These are phyloP conservation scores for Spinacia oleracea DNA, from an alignment of 179 eudicot genomes.

Conservation along the genomic window DNA sequence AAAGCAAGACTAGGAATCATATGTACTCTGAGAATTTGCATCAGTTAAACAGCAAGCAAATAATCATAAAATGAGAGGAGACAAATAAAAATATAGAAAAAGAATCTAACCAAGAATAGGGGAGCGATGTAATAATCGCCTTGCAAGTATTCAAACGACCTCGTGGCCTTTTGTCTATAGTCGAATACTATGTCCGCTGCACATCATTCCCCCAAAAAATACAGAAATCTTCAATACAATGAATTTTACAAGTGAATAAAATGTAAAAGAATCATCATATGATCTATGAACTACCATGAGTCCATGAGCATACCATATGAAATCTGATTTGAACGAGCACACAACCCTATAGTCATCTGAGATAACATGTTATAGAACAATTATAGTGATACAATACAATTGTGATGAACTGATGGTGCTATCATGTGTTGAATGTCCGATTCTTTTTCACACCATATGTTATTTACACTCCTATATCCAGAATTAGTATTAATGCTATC, in stretches of 20 bases:
- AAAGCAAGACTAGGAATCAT: slow-evolving; percentile 1
- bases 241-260: neutral
- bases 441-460: neutral
- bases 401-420: neutral
- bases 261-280: neutral
- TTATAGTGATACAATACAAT: neutral
- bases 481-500: neutral
- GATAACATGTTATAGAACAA: neutral
- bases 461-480: no score
- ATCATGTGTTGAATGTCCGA: neutral
- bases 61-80: neutral
- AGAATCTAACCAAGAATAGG: slow-evolving; percentile 64
- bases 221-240: neutral
- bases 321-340: neutral
- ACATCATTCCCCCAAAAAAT: slow-evolving; percentile 8
- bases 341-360: neutral
- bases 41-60: neutral
- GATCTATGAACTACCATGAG: neutral
- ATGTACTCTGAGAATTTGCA: neutral
- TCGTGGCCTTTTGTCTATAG: slow-evolving; percentile 89
- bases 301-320: neutral
- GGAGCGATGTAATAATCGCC: slow-evolving; percentile 99
- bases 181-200: slow-evolving; percentile 98
- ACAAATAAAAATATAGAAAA: neutral
- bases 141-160: slow-evolving; percentile 86